Evolutionary conservation across 2,329 filamentous ascomycete species (phyloP), one percentile per base, ranked within the genome.

Genomic region (Pestalotiopsis fici): DNA sequence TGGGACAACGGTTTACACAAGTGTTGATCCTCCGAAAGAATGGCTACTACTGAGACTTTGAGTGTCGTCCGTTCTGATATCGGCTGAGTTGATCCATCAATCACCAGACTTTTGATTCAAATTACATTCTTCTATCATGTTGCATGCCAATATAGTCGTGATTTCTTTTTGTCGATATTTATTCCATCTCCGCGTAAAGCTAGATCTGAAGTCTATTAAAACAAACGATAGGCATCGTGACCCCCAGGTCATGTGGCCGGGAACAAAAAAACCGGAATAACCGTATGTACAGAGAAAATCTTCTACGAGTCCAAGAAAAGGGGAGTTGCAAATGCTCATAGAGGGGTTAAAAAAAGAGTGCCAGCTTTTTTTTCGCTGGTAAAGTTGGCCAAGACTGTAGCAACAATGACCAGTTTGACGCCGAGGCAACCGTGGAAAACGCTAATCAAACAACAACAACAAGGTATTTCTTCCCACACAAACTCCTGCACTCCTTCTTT

Each of bases 281-380:
- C 12, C 43, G 27, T 64, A 64, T 64, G 47, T 64, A 64, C 61
- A 64, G 28, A 27, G 43, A 64, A 64, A 64, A 23, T 56, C 61
- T 64, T 54, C 47, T 21, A 25, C 21, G 27, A 55, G 61, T 43
- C 28, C 39, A 31, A 64, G n/a, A 64, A 35, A 35, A 35, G 31
- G 21, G 7, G 61, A 54, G 37, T 18, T 37, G 27, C 28, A 37
- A 27, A 21, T 37, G 28, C 57, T 27, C n/a, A 23, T 18, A 31
- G 21, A 47, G 59, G 31, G 6, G 31, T 35, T 25, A 21, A n/a
- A 21, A 60, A 60, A 60, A 60, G 7, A 21, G 31, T 39, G 57
- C 57, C 31, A 27, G 28, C 55, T 57, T 57, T 57, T 57, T 57
- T 57, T 27, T 23, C 23, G 23, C 12, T 57, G 23, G 31, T 21